Conservation (phyloP, 352 stramenopile genomes). For the Phytophthora aleatoria region DNA sequence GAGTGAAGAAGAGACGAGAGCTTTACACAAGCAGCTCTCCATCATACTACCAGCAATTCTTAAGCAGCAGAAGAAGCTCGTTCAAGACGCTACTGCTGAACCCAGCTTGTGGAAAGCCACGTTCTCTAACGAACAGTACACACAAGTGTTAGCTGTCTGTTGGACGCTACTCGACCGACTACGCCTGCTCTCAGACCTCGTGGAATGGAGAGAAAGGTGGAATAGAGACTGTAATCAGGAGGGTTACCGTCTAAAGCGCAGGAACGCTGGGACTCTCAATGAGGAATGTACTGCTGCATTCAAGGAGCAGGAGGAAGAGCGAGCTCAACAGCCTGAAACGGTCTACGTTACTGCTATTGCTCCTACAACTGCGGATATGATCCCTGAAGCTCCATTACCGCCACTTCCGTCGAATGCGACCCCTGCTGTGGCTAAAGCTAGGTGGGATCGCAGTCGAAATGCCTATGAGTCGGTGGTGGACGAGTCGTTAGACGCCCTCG, state of each 20-base stretch:
- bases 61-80: constrained; percentile 51
- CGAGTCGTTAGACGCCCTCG: constrained; percentile 62
- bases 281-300: constrained; percentile 35
- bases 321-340: constrained; percentile 17
- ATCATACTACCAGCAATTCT: constrained; percentile 42
- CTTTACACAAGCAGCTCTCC: constrained; percentile 48
- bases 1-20: constrained; percentile 30
- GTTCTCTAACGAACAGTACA: constrained; percentile 65
- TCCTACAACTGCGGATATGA: constrained; percentile 18
- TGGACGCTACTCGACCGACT: constrained; percentile 58
- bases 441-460: constrained; percentile 42
- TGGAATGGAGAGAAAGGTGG: constrained; percentile 58
- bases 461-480: constrained; percentile 44
- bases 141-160: constrained; percentile 45
- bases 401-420: constrained; percentile 22
- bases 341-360: constrained; percentile 23
- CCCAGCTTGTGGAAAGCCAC: constrained; percentile 58
- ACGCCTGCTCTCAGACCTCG: constrained; percentile 65
- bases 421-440: constrained; percentile 23
- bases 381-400: constrained; percentile 19
- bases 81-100: constrained; percentile 57
- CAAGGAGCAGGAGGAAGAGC: constrained; percentile 33
- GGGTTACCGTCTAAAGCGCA: constrained; percentile 20
- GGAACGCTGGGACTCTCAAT: constrained; percentile 35
- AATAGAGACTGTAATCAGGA: constrained; percentile 17